Evolutionary conservation across 495 filamentous ascomycete genomes (phyloP).

Genomic region (Xanthoparmelia taractica): DNA sequence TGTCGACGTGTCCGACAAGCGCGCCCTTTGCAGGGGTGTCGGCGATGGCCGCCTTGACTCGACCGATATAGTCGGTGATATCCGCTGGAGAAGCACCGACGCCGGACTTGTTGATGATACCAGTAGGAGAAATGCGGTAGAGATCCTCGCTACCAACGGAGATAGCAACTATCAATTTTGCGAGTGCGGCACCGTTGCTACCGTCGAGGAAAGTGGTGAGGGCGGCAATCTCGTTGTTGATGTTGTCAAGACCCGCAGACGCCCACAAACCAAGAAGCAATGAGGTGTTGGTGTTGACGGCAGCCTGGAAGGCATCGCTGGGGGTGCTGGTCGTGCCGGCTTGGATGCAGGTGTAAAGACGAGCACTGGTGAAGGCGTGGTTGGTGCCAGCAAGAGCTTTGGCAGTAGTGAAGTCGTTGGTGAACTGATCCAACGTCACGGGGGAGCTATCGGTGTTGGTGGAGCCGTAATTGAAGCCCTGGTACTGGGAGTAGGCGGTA

Average conservation of each 20-base stretch:
- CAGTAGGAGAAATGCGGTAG: slow-evolving; percentile 65
- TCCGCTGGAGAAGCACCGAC: slow-evolving; percentile 50
- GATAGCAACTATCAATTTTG: slow-evolving; percentile 66
- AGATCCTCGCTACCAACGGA: slow-evolving; percentile 88
- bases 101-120: slow-evolving; percentile 45
- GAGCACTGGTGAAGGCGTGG: slow-evolving; percentile 63
- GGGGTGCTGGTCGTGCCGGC: slow-evolving; percentile 12
- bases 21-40: slow-evolving; percentile 48
- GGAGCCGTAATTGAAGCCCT: slow-evolving; percentile 82
- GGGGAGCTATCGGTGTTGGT: slow-evolving; percentile 52
- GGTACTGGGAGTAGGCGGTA: slow-evolving; percentile 38
- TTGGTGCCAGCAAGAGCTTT: slow-evolving; percentile 59
- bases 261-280: slow-evolving; percentile 75
- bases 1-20: slow-evolving; percentile 81
- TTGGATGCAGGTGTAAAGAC: slow-evolving; percentile 53
- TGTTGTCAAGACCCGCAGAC: slow-evolving; percentile 54
- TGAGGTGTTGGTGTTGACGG: slow-evolving; percentile 61
- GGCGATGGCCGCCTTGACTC: slow-evolving; percentile 50
- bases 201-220: slow-evolving; percentile 51
- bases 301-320: slow-evolving; percentile 55
- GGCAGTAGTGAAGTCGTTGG: slow-evolving; percentile 61
- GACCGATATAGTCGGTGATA: slow-evolving; percentile 58
- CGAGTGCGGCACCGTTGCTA: slow-evolving; percentile 55
- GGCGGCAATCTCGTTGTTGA: slow-evolving; percentile 62
- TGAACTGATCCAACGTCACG: slow-evolving; percentile 59